These are phyloP conservation scores for Nidularia pulvinata DNA, from an alignment of 768 basidiomycete species.

Conservation along the genomic window DNA sequence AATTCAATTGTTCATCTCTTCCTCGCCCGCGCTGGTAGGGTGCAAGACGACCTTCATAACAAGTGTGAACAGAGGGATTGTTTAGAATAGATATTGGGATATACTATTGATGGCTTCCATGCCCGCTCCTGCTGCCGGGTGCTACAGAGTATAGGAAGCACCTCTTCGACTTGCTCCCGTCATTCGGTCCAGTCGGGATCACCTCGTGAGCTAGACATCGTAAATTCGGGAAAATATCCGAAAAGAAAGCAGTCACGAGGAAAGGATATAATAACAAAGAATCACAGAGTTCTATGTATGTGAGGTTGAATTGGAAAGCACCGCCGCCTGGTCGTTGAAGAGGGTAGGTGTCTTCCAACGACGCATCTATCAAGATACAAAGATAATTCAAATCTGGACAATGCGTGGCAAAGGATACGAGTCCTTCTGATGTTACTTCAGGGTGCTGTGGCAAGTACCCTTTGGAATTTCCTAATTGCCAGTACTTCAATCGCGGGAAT, in stretches of 20 bases:
- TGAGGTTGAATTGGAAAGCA: neutral
- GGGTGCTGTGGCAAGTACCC: too few species aligned
- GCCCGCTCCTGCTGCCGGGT: neutral
- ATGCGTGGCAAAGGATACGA: too few species aligned
- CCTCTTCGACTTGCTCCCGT: neutral
- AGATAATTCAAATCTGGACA: too few species aligned
- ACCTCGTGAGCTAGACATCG: neutral
- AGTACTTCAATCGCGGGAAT: too few species aligned
- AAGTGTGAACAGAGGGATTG: neutral
- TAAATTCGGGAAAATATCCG: neutral
- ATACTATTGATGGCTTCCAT: neutral
- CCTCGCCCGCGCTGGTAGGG: too few species aligned
- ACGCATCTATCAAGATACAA: too few species aligned
- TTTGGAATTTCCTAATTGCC: too few species aligned
- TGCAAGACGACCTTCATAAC: too few species aligned
- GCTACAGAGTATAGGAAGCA: neutral
- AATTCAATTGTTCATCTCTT: too few species aligned
- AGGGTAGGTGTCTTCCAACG: too few species aligned
- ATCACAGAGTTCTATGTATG: neutral
- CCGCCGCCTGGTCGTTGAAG: neutral
- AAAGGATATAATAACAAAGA: neutral
- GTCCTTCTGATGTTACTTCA: too few species aligned
- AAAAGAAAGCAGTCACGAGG: neutral
- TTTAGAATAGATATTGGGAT: neutral
- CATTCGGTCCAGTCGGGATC: neutral